Evolutionary conservation across 257 asterid species (phyloP).

Genomic region (Buddleja alternifolia): DNA sequence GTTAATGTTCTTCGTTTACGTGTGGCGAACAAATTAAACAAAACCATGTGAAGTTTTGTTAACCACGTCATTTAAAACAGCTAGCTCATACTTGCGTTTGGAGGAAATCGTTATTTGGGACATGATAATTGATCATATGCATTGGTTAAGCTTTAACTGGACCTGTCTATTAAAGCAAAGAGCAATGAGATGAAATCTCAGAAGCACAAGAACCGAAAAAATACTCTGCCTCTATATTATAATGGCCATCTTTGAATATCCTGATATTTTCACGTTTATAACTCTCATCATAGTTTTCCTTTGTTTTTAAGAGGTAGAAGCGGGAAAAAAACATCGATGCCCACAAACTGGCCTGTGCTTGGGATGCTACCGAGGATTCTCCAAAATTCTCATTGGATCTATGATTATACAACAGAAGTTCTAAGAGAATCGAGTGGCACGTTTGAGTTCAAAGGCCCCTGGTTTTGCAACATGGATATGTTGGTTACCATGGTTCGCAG

Average conservation of each 20-base stretch:
- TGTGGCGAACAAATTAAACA: too few relatives aligned
- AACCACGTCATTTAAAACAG: too few relatives aligned
- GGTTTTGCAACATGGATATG: constrained; percentile 21
- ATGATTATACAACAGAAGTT: constrained; percentile 18
- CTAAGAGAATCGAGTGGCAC: constrained; percentile 27
- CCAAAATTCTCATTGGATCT: constrained; percentile 1
- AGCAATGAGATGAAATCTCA: too few relatives aligned
- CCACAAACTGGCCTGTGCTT: constrained; percentile 31
- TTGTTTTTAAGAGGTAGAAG: background rate
- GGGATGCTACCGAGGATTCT: constrained; percentile 33
- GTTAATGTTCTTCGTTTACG: too few relatives aligned
- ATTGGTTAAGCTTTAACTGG: too few relatives aligned
- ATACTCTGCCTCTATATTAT: too few relatives aligned
- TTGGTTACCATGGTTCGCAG: constrained; percentile 21
- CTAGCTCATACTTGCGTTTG: too few relatives aligned
- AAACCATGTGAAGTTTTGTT: too few relatives aligned
- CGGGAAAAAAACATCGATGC: background rate
- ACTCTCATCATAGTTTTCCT: background rate
- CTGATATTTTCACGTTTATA: background rate
- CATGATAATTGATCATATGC: too few relatives aligned
- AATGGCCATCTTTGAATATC: constrained; percentile 6
- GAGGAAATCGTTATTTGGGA: too few relatives aligned
- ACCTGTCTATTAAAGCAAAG: too few relatives aligned
- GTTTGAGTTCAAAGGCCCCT: constrained; percentile 15
- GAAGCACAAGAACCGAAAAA: too few relatives aligned